Conservation (phyloP, 306 rosid genomes). For the Comarum palustre region DNA sequence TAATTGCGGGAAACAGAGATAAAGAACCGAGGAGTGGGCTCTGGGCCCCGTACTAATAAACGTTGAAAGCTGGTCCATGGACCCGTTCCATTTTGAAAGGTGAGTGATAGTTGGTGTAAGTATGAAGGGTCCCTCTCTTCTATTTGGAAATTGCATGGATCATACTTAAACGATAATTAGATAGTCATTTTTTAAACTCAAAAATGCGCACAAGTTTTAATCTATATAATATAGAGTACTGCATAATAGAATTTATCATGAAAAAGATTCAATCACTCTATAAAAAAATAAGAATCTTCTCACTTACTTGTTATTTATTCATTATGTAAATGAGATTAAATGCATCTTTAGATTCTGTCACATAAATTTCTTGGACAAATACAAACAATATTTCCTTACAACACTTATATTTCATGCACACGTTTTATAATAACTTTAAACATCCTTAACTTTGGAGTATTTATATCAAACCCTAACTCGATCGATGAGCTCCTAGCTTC, state of each 20-base stretch:
- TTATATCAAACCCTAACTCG: neutral
- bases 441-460: neutral
- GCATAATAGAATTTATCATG: no score
- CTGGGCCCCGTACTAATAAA: neutral
- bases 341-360: neutral
- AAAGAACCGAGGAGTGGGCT: neutral
- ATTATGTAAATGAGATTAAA: neutral
- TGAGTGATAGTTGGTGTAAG: no score
- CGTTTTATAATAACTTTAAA: neutral
- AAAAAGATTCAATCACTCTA: neutral
- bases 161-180: no score
- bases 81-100: neutral
- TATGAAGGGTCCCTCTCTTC: no score
- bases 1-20: conserved; percentile 21
- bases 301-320: neutral
- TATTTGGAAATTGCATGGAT: no score
- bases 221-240: no score
- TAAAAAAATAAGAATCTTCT: neutral
- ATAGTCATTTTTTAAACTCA: no score
- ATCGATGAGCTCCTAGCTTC: neutral
- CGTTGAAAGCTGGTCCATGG: neutral
- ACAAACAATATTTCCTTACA: neutral
- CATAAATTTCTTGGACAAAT: neutral
- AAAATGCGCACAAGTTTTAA: no score
- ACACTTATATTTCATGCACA: neutral